Evolutionary conservation across 2,329 filamentous ascomycete species (phyloP), one percentile per base, ranked within the genome.

Genomic region (Orbilia blumenaviensis): DNA sequence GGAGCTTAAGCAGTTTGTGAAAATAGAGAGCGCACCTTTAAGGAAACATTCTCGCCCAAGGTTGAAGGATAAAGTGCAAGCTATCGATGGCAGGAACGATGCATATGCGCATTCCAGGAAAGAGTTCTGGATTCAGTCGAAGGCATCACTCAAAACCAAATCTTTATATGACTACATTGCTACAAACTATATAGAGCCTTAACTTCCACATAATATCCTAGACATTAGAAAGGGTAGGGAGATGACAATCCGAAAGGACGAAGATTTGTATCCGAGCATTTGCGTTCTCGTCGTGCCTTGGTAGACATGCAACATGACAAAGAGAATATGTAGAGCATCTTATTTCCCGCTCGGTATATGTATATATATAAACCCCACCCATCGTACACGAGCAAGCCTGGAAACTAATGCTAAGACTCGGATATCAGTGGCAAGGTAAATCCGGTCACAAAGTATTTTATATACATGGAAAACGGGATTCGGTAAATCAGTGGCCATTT

Each of bases 21-120:
- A 10, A 41, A 2, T 38, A 25, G 5, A 63, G 60, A 50, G 60
- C 61, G 61, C 14, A 38, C 44, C 4, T 69, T 61, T 14, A 62
- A 52, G 14, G 66, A 69, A 5, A 16, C 42, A 5, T 62, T 69
- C 16, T 61, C 52, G 18, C 41, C 27, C 1, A 69, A n/a, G 52
- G 21, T 29, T 69, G 14, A 56, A 62, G 12, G 42, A 52, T 5
- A 69, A 69, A 25, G 21, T 61, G 8, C 14, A 48, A 16, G 44
- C n/a, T 1, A 41, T 69, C 12, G 44, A 18, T 7, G 66, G 27
- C 3, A 54, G 42, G 29, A 32, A 62, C 9, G 66, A 69, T 44
- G 66, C 66, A n/a, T n/a, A n/a, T n/a, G n/a, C n/a, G n/a, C n/a
- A 14, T 69, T 69, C 12, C 66, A 69, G n/a, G 66, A 61, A 12